Evolutionary conservation across 1,284 basidiomycete species (phyloP).

Genomic region (Trichosporon asahii): DNA sequence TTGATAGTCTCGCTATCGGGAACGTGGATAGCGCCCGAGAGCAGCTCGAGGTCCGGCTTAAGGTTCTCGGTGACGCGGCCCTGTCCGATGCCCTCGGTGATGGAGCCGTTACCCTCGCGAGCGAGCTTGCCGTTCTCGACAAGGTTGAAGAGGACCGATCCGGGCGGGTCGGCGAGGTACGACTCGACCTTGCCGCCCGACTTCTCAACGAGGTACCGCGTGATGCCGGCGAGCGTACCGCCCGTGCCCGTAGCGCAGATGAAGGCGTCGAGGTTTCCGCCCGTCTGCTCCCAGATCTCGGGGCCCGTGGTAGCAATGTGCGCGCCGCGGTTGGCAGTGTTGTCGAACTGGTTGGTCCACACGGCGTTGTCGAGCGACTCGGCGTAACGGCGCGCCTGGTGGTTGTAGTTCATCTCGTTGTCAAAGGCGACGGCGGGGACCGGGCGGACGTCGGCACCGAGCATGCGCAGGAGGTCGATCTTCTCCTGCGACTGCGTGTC

Average conservation of each 20-base stretch:
- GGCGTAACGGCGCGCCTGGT: conserved; percentile 90
- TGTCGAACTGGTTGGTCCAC: conserved; percentile 99
- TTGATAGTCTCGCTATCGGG: conserved; percentile 84
- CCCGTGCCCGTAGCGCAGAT: conserved; percentile 93
- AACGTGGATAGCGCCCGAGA: conserved; percentile 80
- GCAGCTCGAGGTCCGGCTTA: conserved; percentile 71
- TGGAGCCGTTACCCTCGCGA: conserved; percentile 74
- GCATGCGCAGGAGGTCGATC: conserved; percentile 93
- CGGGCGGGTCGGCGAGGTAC: conserved; percentile 95
- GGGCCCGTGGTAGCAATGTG: conserved; percentile 92
- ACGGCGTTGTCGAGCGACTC: conserved; percentile 79
- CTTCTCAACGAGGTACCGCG: conserved; percentile 80
- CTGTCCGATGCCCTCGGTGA: conserved; percentile 99
- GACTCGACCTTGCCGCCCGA: conserved; percentile 76
- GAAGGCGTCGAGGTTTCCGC: conserved; percentile 80
- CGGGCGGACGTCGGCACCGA: conserved; percentile 91
- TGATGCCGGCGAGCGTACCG: conserved; percentile 87
- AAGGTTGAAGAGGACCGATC: conserved; percentile 85
- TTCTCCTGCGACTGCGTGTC: conserved; percentile 96
- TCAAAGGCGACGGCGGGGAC: conserved; percentile 96
- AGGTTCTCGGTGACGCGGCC: conserved; percentile 95
- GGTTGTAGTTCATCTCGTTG: conserved; percentile 96
- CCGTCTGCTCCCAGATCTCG: conserved; percentile 91
- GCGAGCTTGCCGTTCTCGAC: conserved; percentile 76
- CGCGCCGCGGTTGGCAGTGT: conserved; percentile 79